Conservation (phyloP, 805 yeast genomes). For the Metschnikowia lachancei region DNA sequence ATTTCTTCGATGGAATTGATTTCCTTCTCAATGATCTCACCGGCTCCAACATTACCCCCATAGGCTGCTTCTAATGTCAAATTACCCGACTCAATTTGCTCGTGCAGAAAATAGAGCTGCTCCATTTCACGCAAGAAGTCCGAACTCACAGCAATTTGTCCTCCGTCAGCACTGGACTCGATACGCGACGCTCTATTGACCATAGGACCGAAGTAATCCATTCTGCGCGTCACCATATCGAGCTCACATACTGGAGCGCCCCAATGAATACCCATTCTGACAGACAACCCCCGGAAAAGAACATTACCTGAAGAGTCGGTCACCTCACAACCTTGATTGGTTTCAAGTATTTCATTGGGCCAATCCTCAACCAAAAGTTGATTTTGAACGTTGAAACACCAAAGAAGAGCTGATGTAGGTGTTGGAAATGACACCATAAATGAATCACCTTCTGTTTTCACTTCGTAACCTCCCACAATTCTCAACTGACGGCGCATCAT, state of each 20-base stretch:
- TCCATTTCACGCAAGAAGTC: conserved; percentile 76
- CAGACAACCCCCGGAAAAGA: conserved; percentile 85
- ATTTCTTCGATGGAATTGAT: conserved; percentile 59
- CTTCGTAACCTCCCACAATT: conserved; percentile 96
- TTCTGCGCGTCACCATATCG: conserved; percentile 91
- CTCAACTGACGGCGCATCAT: conserved; percentile 92
- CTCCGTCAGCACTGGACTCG: conserved; percentile 94
- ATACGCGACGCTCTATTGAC: conserved; percentile 94
- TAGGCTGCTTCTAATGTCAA: conserved; percentile 39
- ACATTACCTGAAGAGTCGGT: conserved; percentile 57
- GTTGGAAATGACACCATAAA: conserved; percentile 97
- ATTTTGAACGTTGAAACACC: conserved; percentile 93
- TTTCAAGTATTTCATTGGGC: conserved; percentile 88
- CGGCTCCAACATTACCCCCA: conserved; percentile 47
- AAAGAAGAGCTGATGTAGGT: conserved; percentile 81
- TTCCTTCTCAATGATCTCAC: conserved; percentile 62
- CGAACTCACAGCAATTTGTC: conserved; percentile 85
- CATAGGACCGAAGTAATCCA: conserved; percentile 99
- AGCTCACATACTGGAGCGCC: conserved; percentile 95
- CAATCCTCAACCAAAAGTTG: conserved; percentile 82
- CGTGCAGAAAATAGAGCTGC: conserved; percentile 50
- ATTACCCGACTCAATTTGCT: conserved; percentile 31
- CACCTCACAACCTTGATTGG: conserved; percentile 80
- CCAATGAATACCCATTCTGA: conserved; percentile 98
- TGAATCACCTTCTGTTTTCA: conserved; percentile 98